These are phyloP conservation scores for Oryza australiensis DNA, from an alignment of 176 grass and related monocot genomes.

Conservation along the genomic window DNA sequence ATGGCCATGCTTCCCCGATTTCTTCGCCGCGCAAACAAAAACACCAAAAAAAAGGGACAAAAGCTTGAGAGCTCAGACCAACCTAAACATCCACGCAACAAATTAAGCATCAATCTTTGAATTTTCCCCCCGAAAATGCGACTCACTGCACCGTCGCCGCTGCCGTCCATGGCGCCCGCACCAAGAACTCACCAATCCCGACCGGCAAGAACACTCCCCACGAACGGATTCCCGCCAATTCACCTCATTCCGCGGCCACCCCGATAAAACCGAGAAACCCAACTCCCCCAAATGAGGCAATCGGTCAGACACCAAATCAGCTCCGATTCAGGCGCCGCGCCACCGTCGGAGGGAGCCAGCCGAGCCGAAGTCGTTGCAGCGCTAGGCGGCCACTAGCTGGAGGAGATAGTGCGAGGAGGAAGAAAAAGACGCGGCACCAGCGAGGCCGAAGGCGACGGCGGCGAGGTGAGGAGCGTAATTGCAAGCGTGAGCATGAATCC, in stretches of 20 bases:
- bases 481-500: neutral
- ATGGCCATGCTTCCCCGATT: constrained; percentile 58
- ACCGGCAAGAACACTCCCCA: neutral
- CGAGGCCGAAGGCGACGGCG: constrained; percentile 2
- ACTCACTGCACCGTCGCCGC: constrained; percentile 56
- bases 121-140: neutral
- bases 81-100: neutral
- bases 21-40: constrained; percentile 33
- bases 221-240: neutral
- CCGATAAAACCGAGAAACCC: neutral
- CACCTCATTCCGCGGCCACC: constrained; percentile 1
- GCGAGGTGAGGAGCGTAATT: neutral
- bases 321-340: neutral
- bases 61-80: constrained; percentile 9
- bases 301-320: neutral
- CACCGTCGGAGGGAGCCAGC: neutral
- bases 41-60: neutral
- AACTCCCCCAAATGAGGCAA: neutral
- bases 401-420: too few species aligned
- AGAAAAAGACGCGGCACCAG: constrained; percentile 16
- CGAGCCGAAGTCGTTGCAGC: neutral
- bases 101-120: neutral
- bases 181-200: neutral
- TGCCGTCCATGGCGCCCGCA: constrained; percentile 40
- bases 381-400: too few species aligned